These are phyloP conservation scores for Populus tomentosa DNA, from an alignment of 441 rosid species.

Conservation along the genomic window DNA sequence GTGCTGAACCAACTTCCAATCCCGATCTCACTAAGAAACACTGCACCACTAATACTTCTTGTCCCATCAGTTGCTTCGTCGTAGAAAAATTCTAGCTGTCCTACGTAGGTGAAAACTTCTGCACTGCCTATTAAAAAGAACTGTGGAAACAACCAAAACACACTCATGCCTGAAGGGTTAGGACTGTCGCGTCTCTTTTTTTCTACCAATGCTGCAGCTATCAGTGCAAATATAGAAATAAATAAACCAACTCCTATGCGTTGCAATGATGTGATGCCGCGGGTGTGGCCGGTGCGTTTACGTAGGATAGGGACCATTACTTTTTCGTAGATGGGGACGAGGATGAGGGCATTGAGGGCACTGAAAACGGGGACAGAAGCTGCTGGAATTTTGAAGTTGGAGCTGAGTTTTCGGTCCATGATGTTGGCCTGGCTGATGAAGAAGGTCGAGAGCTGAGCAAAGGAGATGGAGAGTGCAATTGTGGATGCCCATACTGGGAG, in stretches of 20 bases:
- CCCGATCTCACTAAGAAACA: constrained; percentile 48
- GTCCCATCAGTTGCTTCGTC: constrained; percentile 65
- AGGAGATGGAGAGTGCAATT: constrained; percentile 44
- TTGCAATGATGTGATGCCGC: constrained; percentile 59
- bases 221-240: constrained; percentile 39
- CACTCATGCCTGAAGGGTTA: constrained; percentile 21
- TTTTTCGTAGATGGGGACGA: constrained; percentile 52
- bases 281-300: constrained; percentile 37
- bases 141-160: constrained; percentile 61
- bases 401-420: constrained; percentile 41
- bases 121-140: constrained; percentile 44
- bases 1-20: constrained; percentile 50
- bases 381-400: constrained; percentile 46
- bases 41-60: constrained; percentile 50
- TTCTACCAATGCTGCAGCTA: constrained; percentile 48
- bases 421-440: constrained; percentile 43
- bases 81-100: constrained; percentile 67
- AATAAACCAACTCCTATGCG: constrained; percentile 62
- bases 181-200: constrained; percentile 28
- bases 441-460: constrained; percentile 50
- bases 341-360: constrained; percentile 44
- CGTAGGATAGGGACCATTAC: constrained; percentile 43
- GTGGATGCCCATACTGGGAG: constrained; percentile 60
- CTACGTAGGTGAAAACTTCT: constrained; percentile 57
- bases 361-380: constrained; percentile 44